A percentile compares a stretch with the other conserved stretches of the same genome.
Evolutionary conservation across 116 monocot species (phyloP).

Genomic region (Cymodocea nodosa): DNA sequence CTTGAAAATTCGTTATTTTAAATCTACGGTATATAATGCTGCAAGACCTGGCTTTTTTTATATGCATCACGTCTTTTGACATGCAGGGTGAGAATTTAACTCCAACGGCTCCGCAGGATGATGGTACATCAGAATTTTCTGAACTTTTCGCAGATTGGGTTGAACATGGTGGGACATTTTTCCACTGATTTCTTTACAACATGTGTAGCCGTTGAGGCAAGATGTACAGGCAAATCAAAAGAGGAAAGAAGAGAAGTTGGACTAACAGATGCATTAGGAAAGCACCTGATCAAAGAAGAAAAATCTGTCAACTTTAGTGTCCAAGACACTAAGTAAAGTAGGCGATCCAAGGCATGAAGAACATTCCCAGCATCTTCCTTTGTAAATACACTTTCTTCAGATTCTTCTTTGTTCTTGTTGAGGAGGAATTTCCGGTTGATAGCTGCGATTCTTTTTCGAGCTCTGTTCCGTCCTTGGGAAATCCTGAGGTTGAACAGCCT

Average conservation of each 20-base stretch:
- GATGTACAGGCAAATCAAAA: not conserved
- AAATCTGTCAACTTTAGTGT: not conserved
- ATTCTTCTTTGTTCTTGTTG: not conserved
- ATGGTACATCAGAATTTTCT: not conserved
- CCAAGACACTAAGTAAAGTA: too few relatives aligned
- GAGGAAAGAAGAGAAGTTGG: not conserved
- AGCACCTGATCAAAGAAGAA: not conserved
- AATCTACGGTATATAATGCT: too few relatives aligned
- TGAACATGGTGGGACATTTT: slow-evolving; percentile 2
- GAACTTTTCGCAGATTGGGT: slow-evolving; percentile 8
- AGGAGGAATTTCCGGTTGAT: too few relatives aligned
- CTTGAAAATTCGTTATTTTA: too few relatives aligned
- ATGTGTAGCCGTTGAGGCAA: not conserved
- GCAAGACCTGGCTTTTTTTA: too few relatives aligned
- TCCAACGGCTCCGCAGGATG: not conserved
- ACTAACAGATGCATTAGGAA: not conserved
- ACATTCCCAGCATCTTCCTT: not conserved
- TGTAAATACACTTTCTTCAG: not conserved
- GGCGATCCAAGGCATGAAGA: too few relatives aligned
- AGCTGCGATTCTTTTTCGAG: too few relatives aligned
- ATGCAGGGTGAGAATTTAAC: not conserved
- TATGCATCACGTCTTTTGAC: too few relatives aligned
- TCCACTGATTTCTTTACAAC: not conserved
- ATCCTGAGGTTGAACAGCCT: too few relatives aligned
- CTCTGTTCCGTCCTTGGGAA: too few relatives aligned